phyloP scores from a whole-genome alignment of 768 basidiomycete genomes.

The Suillus plorans region DNA sequence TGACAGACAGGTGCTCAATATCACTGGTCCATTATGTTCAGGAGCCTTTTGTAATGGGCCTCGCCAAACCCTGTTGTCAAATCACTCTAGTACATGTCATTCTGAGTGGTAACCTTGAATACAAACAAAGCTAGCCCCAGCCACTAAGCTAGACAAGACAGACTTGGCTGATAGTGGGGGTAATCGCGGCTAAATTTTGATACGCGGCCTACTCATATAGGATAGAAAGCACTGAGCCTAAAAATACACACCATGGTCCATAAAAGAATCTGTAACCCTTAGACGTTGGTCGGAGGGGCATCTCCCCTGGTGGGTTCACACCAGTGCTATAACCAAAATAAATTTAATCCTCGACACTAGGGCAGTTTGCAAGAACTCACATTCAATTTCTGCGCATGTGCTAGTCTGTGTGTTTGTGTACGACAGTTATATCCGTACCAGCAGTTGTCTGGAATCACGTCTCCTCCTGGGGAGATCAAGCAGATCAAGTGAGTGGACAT shows the following conservation, averaged over 20 bases:
- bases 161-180: neutral
- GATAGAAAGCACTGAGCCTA: neutral
- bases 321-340: neutral
- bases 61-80: neutral
- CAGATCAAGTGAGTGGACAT: neutral
- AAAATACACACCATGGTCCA: neutral
- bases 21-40: neutral
- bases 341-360: neutral
- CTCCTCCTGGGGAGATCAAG: neutral
- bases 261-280: neutral
- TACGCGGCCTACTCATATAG: neutral
- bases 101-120: neutral
- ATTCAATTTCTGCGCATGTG: neutral
- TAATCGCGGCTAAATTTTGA: neutral
- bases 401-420: conserved; percentile 23
- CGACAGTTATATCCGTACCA: conserved; percentile 35
- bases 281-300: neutral
- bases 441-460: conserved; percentile 23
- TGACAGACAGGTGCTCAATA: neutral
- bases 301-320: neutral
- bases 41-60: neutral
- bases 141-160: neutral
- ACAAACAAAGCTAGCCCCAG: neutral
- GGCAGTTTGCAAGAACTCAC: neutral
- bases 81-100: neutral